Percentiles rank a stretch among this genome's conserved stretches.
These are phyloP conservation scores for Ophiosphaerella narmari DNA, from an alignment of 2,329 filamentous ascomycete species.

Conservation along the genomic window DNA sequence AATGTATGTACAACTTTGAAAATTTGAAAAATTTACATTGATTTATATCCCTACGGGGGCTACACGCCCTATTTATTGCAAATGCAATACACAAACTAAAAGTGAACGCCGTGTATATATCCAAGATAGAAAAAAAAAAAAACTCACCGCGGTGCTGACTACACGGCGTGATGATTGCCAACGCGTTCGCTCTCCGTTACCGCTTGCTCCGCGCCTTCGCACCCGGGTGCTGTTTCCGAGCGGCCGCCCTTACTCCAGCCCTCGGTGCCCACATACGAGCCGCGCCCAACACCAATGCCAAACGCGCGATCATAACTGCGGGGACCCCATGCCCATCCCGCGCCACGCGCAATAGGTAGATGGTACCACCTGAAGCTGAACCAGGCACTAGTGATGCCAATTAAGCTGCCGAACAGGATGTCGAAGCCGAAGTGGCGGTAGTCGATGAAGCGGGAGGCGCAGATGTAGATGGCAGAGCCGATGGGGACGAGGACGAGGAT, in stretches of 20 bases:
- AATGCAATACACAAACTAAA: too few species aligned
- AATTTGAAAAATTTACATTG: too few species aligned
- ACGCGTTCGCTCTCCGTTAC: too few species aligned
- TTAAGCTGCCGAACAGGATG: conserved; percentile 79
- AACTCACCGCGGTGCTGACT: too few species aligned
- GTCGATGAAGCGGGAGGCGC: conserved; percentile 84
- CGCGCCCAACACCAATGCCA: conserved; percentile 70
- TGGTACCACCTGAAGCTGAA: conserved; percentile 87
- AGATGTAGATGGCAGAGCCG: conserved; percentile 76
- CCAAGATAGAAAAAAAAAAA: too few species aligned
- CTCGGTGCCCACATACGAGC: conserved; percentile 54
- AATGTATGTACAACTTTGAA: too few species aligned
- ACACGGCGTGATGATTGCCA: too few species aligned
- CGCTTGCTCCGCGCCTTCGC: too few species aligned
- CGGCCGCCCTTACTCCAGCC: conserved; percentile 45
- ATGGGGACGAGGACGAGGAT: conserved; percentile 72
- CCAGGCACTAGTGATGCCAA: conserved; percentile 73
- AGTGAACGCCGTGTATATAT: too few species aligned
- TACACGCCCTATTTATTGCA: too few species aligned
- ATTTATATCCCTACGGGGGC: too few species aligned
- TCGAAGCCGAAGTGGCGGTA: conserved; percentile 93
- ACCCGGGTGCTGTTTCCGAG: too few species aligned
- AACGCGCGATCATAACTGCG: conserved; percentile 75
- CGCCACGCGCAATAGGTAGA: conserved; percentile 74
- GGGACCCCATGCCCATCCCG: conserved; percentile 88